Base-by-base conservation (phyloP, 805 yeast species). In the Starmerella apicola region DNA sequence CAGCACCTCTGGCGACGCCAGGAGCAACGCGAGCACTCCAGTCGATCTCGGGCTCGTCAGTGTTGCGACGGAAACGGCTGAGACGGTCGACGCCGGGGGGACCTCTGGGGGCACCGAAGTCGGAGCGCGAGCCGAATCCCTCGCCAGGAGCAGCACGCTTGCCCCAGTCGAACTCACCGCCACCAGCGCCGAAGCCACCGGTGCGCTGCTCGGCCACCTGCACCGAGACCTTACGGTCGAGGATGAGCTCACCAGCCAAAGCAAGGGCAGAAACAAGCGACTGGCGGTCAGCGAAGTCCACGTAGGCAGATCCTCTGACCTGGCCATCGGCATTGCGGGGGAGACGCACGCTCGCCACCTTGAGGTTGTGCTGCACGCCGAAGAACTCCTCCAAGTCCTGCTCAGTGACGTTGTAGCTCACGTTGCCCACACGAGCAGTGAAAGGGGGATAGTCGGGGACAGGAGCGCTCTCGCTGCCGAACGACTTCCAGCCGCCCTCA, bases 381-480 rank as follows among this genome's bases (percentile, higher is more conserved):
- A 64, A 61, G 42, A 58, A 55, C 20, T 52, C 57, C 22, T 47
- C 43, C 20, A 65, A 38, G 38, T 67, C 72, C 27, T 67, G 74
- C 60, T 88, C 96, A 34, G 67, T 61, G 33, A 74, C 71, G 43
- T 81, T 86, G 77, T 81, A 80, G 44, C 95, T 83, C 56, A 91
- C 72, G 64, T 86, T 85, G 57, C 74, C 74, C 50, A 88, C 70
- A 59, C 83, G 75, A n/a, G 95, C 96, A 54, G 81, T 79, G 70
- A 63, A 91, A 39, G 99, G 99, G 16, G 96, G 85, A 38, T 65
- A 70, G 53, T 84, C 88, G 34, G 99, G 99, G 45, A 91, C 70
- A 32, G 95, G 94, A 51, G 65, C 80, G 57, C 79, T 86, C 20
- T 25, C 39, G 24, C 26, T 20, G 27, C 27, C 22, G 30, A 15